A percentile compares a stretch with the other conserved stretches of the same genome.
These are phyloP conservation scores for Hericium rajendrae DNA, from an alignment of 768 basidiomycete genomes.

Conservation along the genomic window DNA sequence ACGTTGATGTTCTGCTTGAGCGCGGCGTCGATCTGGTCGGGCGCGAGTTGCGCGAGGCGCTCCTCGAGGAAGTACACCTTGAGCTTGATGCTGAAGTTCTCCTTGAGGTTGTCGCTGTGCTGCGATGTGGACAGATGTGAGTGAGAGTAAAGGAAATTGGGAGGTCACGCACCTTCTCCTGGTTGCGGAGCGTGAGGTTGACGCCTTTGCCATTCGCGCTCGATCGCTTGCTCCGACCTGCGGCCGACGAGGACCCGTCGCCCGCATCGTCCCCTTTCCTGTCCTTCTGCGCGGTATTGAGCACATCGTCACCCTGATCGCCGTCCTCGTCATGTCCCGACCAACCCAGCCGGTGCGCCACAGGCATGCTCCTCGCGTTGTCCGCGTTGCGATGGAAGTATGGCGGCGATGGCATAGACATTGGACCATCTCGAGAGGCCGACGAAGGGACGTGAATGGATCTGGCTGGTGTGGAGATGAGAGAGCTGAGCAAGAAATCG, in stretches of 20 bases:
- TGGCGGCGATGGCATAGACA: conserved; percentile 17
- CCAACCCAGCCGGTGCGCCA: conserved; percentile 5
- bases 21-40: conserved; percentile 86
- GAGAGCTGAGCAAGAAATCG: conserved; percentile 17
- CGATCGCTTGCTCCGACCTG: conserved; percentile 34
- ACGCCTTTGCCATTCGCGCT: conserved; percentile 29
- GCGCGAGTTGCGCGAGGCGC: conserved; percentile 78
- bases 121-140: conserved; percentile 23
- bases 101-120: conserved; percentile 93
- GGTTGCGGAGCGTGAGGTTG: conserved; percentile 80
- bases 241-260: conserved; percentile 39
- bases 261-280: conserved; percentile 37
- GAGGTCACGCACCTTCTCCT: conserved; percentile 70
- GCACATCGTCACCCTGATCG: conserved; percentile 6
- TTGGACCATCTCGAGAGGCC: conserved; percentile 12
- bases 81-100: conserved; percentile 94
- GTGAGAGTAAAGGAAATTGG: background rate
- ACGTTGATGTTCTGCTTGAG: conserved; percentile 89
- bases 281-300: conserved; percentile 10
- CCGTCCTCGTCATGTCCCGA: conserved; percentile 8
- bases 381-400: conserved; percentile 6
- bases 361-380: conserved; percentile 8
- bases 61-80: conserved; percentile 95
- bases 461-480: conserved; percentile 15
- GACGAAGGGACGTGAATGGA: conserved; percentile 11